phyloP scores from a whole-genome alignment of 176 grass and related monocot genomes.

The barley (Hordeum vulgare) region MorexV3_pseudomolecules_assembly NC_058524.1:483096712-483097211 shows the following conservation, averaged over 20 bases:
- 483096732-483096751: conserved; percentile 85
- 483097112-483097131: conserved; percentile 3
- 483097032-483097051: not conserved
- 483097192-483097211: conserved; percentile 23
- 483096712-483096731: conserved; percentile 83
- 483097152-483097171: conserved; percentile 35
- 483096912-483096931: conserved; percentile 44
- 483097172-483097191: conserved; percentile 35
- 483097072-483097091: conserved; percentile 2
- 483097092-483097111: conserved; percentile 24
- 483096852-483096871: conserved; percentile 50
- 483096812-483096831: conserved; percentile 53
- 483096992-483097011: conserved; percentile 40
- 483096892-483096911: conserved; percentile 35
- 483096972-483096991: conserved; percentile 24
- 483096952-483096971: conserved; percentile 1
- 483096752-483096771: conserved; percentile 87
- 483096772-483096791: conserved; percentile 61
- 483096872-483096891: conserved; percentile 1
- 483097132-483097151: conserved; percentile 40
- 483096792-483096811: conserved; percentile 60
- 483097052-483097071: conserved; percentile 3
- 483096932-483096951: conserved; percentile 19
- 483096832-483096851: conserved; percentile 46
- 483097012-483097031: conserved; percentile 32